Evolutionary conservation across 2,329 filamentous ascomycete genomes (phyloP).

Genomic region (Pseudogymnoascus sp.): DNA sequence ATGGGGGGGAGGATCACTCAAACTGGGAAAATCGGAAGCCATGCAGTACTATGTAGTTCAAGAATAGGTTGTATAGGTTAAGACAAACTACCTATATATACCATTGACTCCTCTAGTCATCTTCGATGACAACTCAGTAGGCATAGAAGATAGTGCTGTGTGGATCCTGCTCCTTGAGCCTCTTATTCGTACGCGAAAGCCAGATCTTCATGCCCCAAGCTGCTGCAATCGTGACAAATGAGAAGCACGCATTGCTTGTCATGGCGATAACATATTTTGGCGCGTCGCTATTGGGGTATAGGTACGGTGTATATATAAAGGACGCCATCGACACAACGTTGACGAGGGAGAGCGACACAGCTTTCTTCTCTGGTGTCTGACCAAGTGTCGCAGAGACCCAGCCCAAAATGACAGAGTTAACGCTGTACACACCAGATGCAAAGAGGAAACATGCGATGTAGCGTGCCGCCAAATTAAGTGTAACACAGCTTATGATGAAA

Average conservation of each 20-base stretch:
- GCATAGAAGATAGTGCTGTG: background rate
- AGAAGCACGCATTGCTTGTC: slow-evolving; percentile 22
- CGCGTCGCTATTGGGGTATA: slow-evolving; percentile 30
- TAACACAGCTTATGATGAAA: slow-evolving; percentile 30
- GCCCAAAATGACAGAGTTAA: slow-evolving; percentile 13
- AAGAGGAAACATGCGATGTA: slow-evolving; percentile 17
- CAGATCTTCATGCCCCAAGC: slow-evolving; percentile 30
- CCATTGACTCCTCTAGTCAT: background rate
- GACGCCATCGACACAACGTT: slow-evolving; percentile 31
- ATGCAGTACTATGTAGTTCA: background rate
- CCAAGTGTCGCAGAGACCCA: slow-evolving; percentile 26
- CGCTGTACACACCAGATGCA: slow-evolving; percentile 13
- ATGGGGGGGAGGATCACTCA: background rate
- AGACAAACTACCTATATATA: background rate
- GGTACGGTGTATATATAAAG: slow-evolving; percentile 33
- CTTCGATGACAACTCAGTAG: background rate
- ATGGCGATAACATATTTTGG: slow-evolving; percentile 27
- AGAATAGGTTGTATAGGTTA: background rate
- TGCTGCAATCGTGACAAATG: slow-evolving; percentile 24
- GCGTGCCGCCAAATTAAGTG: slow-evolving; percentile 20
- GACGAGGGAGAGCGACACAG: slow-evolving; percentile 30
- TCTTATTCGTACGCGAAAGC: slow-evolving; percentile 27
- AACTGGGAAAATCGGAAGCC: background rate
- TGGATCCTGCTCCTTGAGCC: slow-evolving; percentile 12
- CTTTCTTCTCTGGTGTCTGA: slow-evolving; percentile 33